These are phyloP conservation scores for Nicotiana attenuata DNA, from an alignment of 257 asterid species.

Conservation along the genomic window DNA sequence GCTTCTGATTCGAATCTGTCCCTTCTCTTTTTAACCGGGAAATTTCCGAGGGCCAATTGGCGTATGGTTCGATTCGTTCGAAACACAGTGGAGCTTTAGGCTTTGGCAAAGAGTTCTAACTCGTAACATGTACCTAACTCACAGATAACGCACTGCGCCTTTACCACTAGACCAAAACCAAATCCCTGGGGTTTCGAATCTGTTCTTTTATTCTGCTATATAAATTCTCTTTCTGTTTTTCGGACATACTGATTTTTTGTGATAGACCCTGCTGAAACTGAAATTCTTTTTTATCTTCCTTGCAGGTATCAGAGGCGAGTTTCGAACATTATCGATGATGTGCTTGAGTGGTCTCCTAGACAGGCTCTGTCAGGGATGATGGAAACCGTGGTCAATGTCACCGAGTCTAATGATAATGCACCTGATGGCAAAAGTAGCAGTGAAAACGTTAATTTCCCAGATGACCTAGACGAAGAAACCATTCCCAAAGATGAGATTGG, in stretches of 20 bases:
- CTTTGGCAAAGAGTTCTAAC: too few relatives aligned
- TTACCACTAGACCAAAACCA: too few relatives aligned
- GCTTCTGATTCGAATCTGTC: neutral
- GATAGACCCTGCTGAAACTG: neutral
- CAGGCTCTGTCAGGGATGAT: constrained; percentile 92
- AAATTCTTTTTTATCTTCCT: neutral
- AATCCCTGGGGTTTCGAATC: neutral
- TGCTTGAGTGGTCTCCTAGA: constrained; percentile 95
- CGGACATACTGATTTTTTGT: neutral
- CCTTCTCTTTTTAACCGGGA: neutral
- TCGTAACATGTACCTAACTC: too few relatives aligned
- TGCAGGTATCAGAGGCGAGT: constrained; percentile 94
- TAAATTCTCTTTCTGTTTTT: neutral
- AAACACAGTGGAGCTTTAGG: too few relatives aligned
- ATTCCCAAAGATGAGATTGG: constrained; percentile 21
- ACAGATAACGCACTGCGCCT: too few relatives aligned
- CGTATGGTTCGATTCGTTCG: too few relatives aligned
- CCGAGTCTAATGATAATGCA: constrained; percentile 26
- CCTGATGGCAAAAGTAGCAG: constrained; percentile 24
- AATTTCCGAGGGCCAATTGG: too few relatives aligned
- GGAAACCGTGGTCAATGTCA: constrained; percentile 45
- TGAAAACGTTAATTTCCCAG: neutral
- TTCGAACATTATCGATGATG: constrained; percentile 92
- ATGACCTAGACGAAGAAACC: constrained; percentile 27
- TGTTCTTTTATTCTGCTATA: neutral